These are phyloP conservation scores for Solanum hybrid DNA, from an alignment of 305 asterid species.

Conservation along the genomic window DNA sequence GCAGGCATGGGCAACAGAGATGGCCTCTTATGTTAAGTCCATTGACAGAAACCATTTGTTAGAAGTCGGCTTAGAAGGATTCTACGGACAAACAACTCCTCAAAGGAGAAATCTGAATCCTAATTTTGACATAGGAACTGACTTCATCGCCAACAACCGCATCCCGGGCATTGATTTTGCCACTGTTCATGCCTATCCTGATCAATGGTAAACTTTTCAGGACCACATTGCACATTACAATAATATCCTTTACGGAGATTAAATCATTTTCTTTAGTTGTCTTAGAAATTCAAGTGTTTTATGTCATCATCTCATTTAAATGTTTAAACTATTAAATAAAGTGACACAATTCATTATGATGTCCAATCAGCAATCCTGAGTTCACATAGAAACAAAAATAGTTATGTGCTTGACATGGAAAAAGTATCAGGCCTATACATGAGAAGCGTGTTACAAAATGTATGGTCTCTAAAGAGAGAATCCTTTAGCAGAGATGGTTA, in stretches of 20 bases:
- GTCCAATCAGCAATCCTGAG: neutral
- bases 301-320: neutral
- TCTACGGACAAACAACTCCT: constrained; percentile 62
- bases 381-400: neutral
- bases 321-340: neutral
- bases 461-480: too few species aligned
- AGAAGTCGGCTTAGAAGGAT: constrained; percentile 88
- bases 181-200: constrained; percentile 77
- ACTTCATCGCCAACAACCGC: constrained; percentile 57
- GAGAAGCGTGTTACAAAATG: too few species aligned
- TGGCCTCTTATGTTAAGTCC: constrained; percentile 72
- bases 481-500: too few species aligned
- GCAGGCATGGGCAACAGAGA: constrained; percentile 77
- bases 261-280: neutral
- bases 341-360: neutral
- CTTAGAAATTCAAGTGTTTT: neutral
- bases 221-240: constrained; percentile 1
- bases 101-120: constrained; percentile 51
- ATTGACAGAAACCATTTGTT: constrained; percentile 68
- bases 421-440: too few species aligned
- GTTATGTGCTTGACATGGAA: too few species aligned
- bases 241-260: neutral
- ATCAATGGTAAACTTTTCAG: constrained; percentile 49
- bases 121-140: constrained; percentile 52
- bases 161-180: constrained; percentile 70